phyloP scores from a whole-genome alignment of 331 rosid species.

The Dryas integrifolia region DNA sequence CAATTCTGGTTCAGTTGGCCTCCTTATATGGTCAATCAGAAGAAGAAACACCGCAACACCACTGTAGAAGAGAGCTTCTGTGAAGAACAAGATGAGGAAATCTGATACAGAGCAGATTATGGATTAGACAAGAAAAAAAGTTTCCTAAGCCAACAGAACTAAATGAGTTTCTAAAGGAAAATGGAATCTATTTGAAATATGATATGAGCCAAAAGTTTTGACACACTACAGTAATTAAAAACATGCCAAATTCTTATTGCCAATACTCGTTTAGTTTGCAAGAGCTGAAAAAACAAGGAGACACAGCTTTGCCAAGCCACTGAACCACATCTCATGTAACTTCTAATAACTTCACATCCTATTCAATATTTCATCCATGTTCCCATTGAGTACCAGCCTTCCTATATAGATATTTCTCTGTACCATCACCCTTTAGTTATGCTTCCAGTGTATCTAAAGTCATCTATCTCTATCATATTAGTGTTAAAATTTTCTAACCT shows the following conservation, averaged over 20 bases:
- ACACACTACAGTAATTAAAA: background rate
- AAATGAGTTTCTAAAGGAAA: slow-evolving; percentile 2
- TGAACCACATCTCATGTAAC: background rate
- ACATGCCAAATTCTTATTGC: background rate
- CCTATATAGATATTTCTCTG: background rate
- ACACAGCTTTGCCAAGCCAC: slow-evolving; percentile 12
- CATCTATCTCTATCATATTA: slow-evolving; percentile 6
- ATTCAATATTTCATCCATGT: slow-evolving; percentile 9
- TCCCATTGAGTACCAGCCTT: slow-evolving; percentile 7
- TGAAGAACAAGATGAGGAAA: slow-evolving; percentile 96
- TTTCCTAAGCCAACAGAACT: background rate
- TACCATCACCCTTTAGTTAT: slow-evolving; percentile 10
- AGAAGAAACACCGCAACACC: slow-evolving; percentile 81
- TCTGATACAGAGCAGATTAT: slow-evolving; percentile 50
- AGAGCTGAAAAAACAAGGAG: slow-evolving; percentile 7
- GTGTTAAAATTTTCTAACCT: background rate
- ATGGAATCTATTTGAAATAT: background rate
- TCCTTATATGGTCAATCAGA: slow-evolving; percentile 58
- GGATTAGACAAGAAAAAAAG: slow-evolving; percentile 19
- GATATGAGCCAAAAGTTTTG: slow-evolving; percentile 23
- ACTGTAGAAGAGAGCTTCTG: slow-evolving; percentile 90
- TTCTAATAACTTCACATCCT: background rate
- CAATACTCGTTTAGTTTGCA: background rate
- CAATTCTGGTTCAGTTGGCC: slow-evolving; percentile 47
- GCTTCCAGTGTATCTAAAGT: slow-evolving; percentile 1